phyloP scores from a whole-genome alignment of 306 rosid species.

The Arachis stenosperma region DNA sequence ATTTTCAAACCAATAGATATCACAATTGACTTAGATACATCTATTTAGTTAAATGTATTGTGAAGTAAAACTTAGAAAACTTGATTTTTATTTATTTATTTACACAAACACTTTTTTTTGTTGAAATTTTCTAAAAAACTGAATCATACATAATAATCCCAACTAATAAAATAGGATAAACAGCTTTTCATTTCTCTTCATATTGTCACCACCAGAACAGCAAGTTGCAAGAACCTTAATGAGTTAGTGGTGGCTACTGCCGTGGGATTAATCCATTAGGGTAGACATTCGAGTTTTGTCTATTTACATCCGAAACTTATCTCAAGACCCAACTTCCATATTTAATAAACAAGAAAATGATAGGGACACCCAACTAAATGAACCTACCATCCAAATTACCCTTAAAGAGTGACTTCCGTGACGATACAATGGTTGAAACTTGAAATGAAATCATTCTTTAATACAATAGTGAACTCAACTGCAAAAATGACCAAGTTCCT shows the following conservation, averaged over 20 bases:
- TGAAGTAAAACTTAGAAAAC: too few relatives aligned
- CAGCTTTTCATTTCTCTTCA: background rate
- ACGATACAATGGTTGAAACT: slow-evolving; percentile 2
- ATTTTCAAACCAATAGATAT: too few relatives aligned
- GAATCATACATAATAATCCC: background rate
- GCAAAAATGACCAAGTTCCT: slow-evolving; percentile 28
- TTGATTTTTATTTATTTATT: too few relatives aligned
- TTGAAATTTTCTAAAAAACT: background rate
- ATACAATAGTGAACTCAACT: slow-evolving; percentile 20
- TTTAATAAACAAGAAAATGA: background rate
- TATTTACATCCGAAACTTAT: too few relatives aligned
- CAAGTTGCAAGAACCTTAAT: background rate
- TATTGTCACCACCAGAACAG: background rate
- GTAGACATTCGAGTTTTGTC: background rate
- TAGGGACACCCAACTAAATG: background rate
- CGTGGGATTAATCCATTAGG: background rate
- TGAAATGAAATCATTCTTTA: background rate
- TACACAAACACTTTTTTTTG: too few relatives aligned
- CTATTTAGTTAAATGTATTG: too few relatives aligned
- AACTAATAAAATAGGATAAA: background rate
- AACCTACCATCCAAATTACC: background rate
- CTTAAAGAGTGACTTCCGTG: background rate
- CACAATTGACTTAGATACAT: too few relatives aligned
- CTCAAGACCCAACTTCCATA: background rate
- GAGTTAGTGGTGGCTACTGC: background rate